Evolutionary conservation across 768 basidiomycete species (phyloP).

Genomic region (Trametes maxima): DNA sequence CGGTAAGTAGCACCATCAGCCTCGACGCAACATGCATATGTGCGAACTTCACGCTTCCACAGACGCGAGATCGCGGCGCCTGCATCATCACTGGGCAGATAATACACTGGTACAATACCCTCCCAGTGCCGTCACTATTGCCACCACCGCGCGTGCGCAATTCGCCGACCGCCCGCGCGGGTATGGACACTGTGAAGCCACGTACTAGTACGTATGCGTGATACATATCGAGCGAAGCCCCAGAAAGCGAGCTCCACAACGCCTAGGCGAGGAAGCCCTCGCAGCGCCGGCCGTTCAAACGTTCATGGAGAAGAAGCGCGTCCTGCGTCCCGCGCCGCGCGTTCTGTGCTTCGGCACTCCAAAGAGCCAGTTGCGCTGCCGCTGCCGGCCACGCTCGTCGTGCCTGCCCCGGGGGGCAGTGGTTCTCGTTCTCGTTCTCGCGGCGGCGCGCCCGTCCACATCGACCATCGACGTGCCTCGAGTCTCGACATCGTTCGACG

Average conservation of each 20-base stretch:
- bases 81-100: too few relatives aligned
- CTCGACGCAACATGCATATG: too few relatives aligned
- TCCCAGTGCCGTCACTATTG: not conserved
- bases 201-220: not conserved
- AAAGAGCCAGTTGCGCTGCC: constrained; percentile 1
- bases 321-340: not conserved
- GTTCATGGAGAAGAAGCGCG: not conserved
- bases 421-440: not conserved
- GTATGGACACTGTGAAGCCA: too few relatives aligned
- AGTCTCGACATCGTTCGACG: not conserved
- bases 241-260: not conserved
- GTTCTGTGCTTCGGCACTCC: constrained; percentile 1
- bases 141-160: not conserved
- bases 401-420: not conserved
- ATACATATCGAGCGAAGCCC: not conserved
- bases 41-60: not conserved
- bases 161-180: not conserved
- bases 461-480: not conserved
- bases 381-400: not conserved
- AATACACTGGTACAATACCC: not conserved
- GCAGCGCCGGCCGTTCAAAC: not conserved
- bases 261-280: not conserved
- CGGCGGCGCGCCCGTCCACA: not conserved
- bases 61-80: not conserved
- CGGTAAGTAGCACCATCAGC: too few relatives aligned